Evolutionary conservation across 2,329 filamentous ascomycete genomes (phyloP).

Genomic region (Helicocarpus griseus): DNA sequence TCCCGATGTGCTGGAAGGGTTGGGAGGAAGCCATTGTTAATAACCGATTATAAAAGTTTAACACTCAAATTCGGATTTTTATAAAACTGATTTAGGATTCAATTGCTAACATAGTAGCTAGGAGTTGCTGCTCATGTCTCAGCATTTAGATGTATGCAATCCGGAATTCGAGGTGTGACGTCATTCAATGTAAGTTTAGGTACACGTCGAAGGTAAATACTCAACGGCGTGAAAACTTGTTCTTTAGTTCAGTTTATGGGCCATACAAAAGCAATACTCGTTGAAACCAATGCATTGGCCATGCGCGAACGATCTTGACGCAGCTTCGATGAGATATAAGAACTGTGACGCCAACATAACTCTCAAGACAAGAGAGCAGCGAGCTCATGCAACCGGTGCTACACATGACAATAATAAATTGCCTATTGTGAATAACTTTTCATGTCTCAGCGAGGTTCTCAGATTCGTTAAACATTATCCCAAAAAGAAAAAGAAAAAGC

Average conservation of each 20-base stretch:
- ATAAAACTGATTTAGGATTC: not conserved
- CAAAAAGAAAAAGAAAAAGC: not conserved
- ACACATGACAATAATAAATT: not conserved
- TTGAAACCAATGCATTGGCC: too few relatives aligned
- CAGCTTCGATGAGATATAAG: not conserved
- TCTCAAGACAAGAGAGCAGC: not conserved
- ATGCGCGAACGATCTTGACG: not conserved
- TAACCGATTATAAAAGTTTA: not conserved
- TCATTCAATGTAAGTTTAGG: not conserved
- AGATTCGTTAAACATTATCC: too few relatives aligned
- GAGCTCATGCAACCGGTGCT: not conserved
- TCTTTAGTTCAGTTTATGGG: too few relatives aligned
- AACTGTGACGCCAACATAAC: not conserved
- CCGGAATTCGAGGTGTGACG: not conserved
- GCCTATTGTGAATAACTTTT: too few relatives aligned
- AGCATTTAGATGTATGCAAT: too few relatives aligned
- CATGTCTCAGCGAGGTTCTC: too few relatives aligned
- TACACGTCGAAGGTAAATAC: too few relatives aligned
- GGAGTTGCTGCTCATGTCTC: too few relatives aligned
- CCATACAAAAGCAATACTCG: too few relatives aligned
- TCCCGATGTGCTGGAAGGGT: conserved; percentile 27
- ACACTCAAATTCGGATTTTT: not conserved
- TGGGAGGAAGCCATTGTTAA: not conserved
- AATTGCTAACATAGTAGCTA: not conserved
- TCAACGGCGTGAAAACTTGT: too few relatives aligned